A percentile compares a stretch with the other conserved stretches of the same genome.
Evolutionary conservation across 305 asterid genomes (phyloP).

Genomic region (Fraxinus velutina): DNA sequence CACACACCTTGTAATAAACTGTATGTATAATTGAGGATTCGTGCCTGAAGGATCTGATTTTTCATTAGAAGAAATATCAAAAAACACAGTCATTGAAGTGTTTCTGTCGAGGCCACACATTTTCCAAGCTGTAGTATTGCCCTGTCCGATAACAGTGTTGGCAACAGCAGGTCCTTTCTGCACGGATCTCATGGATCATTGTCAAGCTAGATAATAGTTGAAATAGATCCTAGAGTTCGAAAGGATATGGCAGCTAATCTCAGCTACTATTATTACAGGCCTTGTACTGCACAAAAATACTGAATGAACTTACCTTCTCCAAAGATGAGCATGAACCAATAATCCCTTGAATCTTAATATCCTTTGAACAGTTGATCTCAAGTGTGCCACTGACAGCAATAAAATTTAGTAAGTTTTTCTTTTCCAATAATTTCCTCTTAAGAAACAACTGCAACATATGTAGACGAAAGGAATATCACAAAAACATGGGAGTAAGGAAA

Average conservation of each 20-base stretch:
- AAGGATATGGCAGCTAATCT: conserved; percentile 13
- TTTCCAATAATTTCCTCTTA: neutral
- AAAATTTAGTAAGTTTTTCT: conserved; percentile 1
- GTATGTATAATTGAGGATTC: conserved; percentile 73
- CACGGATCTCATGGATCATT: conserved; percentile 34
- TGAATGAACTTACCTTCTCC: conserved; percentile 65
- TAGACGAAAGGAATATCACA: neutral
- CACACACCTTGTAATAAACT: conserved; percentile 84
- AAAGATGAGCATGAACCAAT: conserved; percentile 94
- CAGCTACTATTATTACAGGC: neutral
- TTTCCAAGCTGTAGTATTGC: conserved; percentile 96
- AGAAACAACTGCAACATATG: neutral
- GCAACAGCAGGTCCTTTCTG: conserved; percentile 99
- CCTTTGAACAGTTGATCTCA: conserved; percentile 96
- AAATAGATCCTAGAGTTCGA: conserved; percentile 8
- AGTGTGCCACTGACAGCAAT: conserved; percentile 65
- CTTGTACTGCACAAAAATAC: neutral
- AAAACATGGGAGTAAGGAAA: neutral
- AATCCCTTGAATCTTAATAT: conserved; percentile 90
- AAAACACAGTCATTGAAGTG: conserved; percentile 89
- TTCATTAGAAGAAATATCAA: conserved; percentile 91
- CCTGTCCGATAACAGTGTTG: conserved; percentile 76
- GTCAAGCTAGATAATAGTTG: conserved; percentile 26
- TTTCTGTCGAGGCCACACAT: conserved; percentile 89
- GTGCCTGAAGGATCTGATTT: conserved; percentile 76